A percentile compares a stretch with the other conserved stretches of the same genome.
Evolutionary conservation across 768 basidiomycete species (phyloP).

Genomic region (Pleurotus citrinopileatus): DNA sequence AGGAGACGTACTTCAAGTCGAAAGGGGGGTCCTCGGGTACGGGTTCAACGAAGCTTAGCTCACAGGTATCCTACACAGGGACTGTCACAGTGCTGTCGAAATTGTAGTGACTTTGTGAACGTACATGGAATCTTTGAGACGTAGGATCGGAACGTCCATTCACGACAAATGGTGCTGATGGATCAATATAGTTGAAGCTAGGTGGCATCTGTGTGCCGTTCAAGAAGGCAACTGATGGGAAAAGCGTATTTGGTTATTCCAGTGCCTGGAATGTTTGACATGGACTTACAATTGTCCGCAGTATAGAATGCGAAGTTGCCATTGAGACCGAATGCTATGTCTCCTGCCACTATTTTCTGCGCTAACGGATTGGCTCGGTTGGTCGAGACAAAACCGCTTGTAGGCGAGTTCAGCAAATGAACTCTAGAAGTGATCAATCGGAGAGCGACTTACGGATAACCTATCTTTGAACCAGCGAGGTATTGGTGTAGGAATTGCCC

Average conservation of each 20-base stretch:
- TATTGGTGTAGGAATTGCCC: constrained; percentile 59
- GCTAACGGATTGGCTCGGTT: constrained; percentile 55
- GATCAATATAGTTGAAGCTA: constrained; percentile 42
- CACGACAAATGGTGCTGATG: constrained; percentile 36
- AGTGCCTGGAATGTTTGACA: no score
- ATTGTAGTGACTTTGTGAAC: constrained; percentile 24
- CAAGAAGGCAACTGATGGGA: constrained; percentile 47
- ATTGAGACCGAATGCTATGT: constrained; percentile 43
- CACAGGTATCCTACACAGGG: constrained; percentile 37
- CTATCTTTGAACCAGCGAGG: constrained; percentile 47
- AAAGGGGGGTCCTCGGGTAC: constrained; percentile 35
- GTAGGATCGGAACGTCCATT: constrained; percentile 43
- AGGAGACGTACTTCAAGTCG: constrained; percentile 29
- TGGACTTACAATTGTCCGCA: constrained; percentile 46
- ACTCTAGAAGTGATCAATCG: neutral
- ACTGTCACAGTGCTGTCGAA: constrained; percentile 1
- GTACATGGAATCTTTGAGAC: constrained; percentile 43
- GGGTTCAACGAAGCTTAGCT: constrained; percentile 26
- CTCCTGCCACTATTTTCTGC: constrained; percentile 52
- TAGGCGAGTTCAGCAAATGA: neutral
- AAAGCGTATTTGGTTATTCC: no score
- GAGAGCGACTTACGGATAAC: constrained; percentile 44
- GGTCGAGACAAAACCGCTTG: constrained; percentile 54
- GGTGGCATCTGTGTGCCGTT: constrained; percentile 39
- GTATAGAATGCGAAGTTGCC: constrained; percentile 39